Conservation (phyloP, 192 early-diverging fungal species). For the Dispira simplex region DNA sequence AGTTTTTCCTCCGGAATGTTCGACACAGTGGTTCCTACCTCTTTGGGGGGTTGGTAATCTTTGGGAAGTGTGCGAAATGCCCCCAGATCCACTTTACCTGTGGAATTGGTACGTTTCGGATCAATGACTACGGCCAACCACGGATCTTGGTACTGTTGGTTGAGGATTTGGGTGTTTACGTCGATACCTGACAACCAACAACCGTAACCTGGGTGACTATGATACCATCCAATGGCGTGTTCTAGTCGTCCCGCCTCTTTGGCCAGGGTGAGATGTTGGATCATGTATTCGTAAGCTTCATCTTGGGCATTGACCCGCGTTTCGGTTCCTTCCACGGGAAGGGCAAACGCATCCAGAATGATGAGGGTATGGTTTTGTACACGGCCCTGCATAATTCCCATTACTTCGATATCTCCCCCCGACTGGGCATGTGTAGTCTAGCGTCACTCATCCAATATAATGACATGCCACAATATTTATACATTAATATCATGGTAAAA, state of each 20-base stretch:
- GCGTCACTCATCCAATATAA: background rate
- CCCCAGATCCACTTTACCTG: constrained; percentile 94
- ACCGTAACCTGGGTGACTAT: constrained; percentile 98
- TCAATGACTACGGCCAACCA: constrained; percentile 94
- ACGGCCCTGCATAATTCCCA: constrained; percentile 98
- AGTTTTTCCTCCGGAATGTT: constrained; percentile 81
- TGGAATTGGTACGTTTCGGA: constrained; percentile 91
- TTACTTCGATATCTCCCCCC: constrained; percentile 89
- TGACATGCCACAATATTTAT: no score
- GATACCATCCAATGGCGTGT: constrained; percentile 96
- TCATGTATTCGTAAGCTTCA: constrained; percentile 97
- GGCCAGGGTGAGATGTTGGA: constrained; percentile 69
- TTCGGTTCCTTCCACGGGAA: constrained; percentile 97
- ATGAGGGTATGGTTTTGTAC: constrained; percentile 74
- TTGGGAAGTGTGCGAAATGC: constrained; percentile 97
- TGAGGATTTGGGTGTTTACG: constrained; percentile 87
- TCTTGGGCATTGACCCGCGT: constrained; percentile 87
- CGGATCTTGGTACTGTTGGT: constrained; percentile 90
- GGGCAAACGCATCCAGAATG: constrained; percentile 92
- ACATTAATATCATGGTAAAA: no score
- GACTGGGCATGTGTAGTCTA: constrained; percentile 95
- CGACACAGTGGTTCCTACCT: constrained; percentile 14
- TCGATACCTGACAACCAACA: constrained; percentile 99
- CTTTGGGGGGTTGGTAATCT: constrained; percentile 17
- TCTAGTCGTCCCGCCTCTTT: constrained; percentile 82